Conservation (phyloP, 768 basidiomycete species). For the Coprinopsis sp. region DNA sequence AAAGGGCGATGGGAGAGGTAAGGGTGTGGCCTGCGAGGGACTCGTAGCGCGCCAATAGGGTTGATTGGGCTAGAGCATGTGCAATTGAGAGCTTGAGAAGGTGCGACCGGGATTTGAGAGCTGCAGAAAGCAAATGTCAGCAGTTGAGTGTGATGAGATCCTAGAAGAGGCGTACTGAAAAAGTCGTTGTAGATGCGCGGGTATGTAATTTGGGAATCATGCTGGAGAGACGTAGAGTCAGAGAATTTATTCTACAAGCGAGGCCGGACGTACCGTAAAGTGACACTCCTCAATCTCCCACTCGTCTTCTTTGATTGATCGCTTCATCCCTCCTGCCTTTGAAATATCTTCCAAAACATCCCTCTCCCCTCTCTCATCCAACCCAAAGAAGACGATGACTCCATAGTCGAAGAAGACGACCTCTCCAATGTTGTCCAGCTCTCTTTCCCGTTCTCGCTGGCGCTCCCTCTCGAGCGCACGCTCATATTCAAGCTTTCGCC, state of each 20-base stretch:
- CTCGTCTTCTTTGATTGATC: slow-evolving; percentile 56
- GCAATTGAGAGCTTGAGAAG: slow-evolving; percentile 90
- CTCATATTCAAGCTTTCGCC: slow-evolving; percentile 6
- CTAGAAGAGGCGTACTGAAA: slow-evolving; percentile 63
- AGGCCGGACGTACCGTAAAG: slow-evolving; percentile 55
- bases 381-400: slow-evolving; percentile 88
- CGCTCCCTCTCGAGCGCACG: slow-evolving; percentile 14
- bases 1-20: slow-evolving; percentile 68
- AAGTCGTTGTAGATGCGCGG: slow-evolving; percentile 96
- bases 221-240: slow-evolving; percentile 37
- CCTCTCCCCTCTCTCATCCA: slow-evolving; percentile 73
- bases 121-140: slow-evolving; percentile 31
- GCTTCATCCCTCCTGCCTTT: slow-evolving; percentile 62
- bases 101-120: slow-evolving; percentile 88
- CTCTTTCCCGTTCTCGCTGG: slow-evolving; percentile 19
- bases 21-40: slow-evolving; percentile 71
- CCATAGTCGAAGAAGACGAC: slow-evolving; percentile 84
- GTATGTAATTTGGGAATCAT: slow-evolving; percentile 77
- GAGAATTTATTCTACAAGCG: slow-evolving; percentile 1
- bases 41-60: slow-evolving; percentile 86
- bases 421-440: slow-evolving; percentile 55
- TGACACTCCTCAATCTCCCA: slow-evolving; percentile 97
- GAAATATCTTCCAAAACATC: slow-evolving; percentile 82
- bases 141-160: not conserved
- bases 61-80: slow-evolving; percentile 92